Conservation (phyloP, 164 flowering plant species). For the Pachysandra terminalis region DNA sequence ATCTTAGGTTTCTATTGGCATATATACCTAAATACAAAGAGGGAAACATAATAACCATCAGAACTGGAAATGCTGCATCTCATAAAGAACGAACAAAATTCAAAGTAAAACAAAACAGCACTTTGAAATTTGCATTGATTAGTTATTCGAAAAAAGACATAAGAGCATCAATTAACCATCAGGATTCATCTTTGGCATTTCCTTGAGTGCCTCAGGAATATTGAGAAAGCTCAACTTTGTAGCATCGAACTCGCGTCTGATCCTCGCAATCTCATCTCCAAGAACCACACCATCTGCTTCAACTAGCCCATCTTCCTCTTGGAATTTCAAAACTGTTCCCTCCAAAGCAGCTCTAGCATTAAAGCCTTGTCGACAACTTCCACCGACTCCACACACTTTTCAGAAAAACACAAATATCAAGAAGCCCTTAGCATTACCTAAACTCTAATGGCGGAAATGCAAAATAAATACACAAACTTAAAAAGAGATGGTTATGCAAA, state of each 20-base stretch:
- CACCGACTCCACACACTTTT: constrained; percentile 26
- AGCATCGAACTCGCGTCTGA: constrained; percentile 46
- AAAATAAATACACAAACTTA: neutral
- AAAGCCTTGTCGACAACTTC: constrained; percentile 22
- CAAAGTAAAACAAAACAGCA: neutral
- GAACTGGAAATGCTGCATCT: too few species aligned
- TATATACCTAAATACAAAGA: constrained; percentile 59
- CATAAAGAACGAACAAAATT: neutral
- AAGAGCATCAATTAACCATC: constrained; percentile 36
- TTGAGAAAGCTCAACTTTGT: constrained; percentile 60
- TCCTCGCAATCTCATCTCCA: constrained; percentile 44
- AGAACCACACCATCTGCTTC: too few species aligned
- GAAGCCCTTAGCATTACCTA: neutral
- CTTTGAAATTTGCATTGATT: neutral
- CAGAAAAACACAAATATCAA: constrained; percentile 11
- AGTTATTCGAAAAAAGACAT: neutral
- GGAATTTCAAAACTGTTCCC: constrained; percentile 19
- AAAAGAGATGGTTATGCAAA: too few species aligned
- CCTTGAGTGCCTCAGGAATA: constrained; percentile 65
- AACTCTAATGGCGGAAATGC: neutral
- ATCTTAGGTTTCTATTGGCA: constrained; percentile 77
- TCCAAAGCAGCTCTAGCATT: constrained; percentile 14
- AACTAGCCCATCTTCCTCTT: constrained; percentile 15
- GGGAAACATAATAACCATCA: constrained; percentile 1
- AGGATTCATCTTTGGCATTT: constrained; percentile 86